A percentile compares a stretch with the other conserved stretches of the same genome.
Evolutionary conservation across 2,329 filamentous ascomycete genomes (phyloP).

Genomic region (Colletotrichum aenigma): DNA sequence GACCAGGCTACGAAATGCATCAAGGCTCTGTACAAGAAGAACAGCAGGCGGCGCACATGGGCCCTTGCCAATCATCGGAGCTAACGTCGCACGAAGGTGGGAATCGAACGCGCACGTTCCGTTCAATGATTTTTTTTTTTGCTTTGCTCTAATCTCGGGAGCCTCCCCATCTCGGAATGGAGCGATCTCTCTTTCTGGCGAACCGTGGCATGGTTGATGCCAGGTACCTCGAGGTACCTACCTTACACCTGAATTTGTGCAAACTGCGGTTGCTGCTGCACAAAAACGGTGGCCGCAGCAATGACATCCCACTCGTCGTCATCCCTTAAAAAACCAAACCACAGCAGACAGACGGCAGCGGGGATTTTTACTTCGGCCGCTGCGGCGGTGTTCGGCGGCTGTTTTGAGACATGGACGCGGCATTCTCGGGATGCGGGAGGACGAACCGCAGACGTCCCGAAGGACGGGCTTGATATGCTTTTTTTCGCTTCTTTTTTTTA

Average conservation of each 20-base stretch:
- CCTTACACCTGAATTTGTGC: background rate
- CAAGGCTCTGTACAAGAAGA: too few species aligned
- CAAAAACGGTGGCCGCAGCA: background rate
- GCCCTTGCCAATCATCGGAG: background rate
- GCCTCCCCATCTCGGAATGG: conserved; percentile 14
- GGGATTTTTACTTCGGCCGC: background rate
- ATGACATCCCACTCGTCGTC: background rate
- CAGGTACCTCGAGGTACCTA: background rate
- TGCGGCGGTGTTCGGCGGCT: background rate
- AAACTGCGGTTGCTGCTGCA: background rate
- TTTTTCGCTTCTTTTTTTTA: background rate
- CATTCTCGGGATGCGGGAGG: conserved; percentile 3
- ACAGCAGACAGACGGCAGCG: background rate
- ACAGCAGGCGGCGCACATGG: background rate
- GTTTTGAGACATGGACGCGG: background rate
- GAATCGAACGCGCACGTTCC: conserved; percentile 4
- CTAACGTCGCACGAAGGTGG: background rate
- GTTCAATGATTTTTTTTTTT: background rate
- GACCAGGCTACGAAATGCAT: background rate
- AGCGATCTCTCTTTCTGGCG: conserved; percentile 3
- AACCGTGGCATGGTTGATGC: background rate
- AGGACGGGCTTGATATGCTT: background rate
- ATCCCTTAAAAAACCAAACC: background rate
- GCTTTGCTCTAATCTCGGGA: conserved; percentile 1
- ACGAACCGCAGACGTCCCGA: background rate